These are phyloP conservation scores for Gaeumannomyces sp. DNA, from an alignment of 2,329 filamentous ascomycete species.

Conservation along the genomic window DNA sequence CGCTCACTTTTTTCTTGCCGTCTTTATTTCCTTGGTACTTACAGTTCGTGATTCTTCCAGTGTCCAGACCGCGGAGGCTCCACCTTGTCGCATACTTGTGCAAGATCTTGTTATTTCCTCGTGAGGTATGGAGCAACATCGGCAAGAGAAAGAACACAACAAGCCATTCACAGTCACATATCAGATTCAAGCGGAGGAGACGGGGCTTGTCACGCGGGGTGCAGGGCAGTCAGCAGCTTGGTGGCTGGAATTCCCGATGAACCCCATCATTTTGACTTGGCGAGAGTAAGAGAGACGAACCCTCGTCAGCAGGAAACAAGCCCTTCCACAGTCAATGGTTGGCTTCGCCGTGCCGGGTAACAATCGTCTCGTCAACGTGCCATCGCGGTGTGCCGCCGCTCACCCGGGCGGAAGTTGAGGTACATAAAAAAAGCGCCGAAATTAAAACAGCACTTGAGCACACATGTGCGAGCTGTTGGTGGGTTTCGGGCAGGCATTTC, in stretches of 20 bases:
- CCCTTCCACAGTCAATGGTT: too few species aligned
- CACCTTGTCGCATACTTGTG: neutral
- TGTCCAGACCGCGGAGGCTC: neutral
- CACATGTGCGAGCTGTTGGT: too few species aligned
- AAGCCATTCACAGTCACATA: neutral
- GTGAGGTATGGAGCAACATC: neutral
- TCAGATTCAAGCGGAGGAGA: neutral
- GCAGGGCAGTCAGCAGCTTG: neutral
- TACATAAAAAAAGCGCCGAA: neutral
- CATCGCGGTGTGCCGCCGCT: neutral
- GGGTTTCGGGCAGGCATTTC: neutral
- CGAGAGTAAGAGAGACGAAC: neutral
- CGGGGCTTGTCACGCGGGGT: neutral
- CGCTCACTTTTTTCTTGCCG: neutral
- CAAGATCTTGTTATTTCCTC: neutral
- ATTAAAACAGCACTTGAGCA: neutral
- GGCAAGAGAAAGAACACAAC: neutral
- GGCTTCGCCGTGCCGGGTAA: neutral
- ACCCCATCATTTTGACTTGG: neutral
- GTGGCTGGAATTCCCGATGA: neutral
- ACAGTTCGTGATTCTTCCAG: neutral
- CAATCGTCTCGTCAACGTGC: too few species aligned
- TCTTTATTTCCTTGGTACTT: too few species aligned
- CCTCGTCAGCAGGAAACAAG: neutral
- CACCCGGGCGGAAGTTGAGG: neutral